Evolutionary conservation across 345 rosid species (phyloP).

Genomic region (Gossypioides kirkii): DNA sequence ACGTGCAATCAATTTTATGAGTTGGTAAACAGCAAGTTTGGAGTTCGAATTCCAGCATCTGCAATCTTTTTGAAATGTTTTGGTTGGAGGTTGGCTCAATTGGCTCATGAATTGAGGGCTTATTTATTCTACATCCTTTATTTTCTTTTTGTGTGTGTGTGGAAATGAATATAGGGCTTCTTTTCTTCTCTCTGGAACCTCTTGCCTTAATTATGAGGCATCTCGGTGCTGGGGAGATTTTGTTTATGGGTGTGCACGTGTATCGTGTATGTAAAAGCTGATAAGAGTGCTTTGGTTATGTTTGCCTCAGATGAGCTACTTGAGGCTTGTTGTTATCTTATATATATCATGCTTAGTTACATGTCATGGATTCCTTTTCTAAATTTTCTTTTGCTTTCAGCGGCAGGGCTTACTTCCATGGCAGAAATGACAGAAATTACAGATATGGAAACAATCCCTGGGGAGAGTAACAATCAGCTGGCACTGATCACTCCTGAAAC

Average conservation of each 20-base stretch:
- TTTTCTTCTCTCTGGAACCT: background rate
- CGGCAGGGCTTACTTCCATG: conserved; percentile 16
- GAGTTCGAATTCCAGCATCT: too few species aligned
- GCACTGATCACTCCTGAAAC: conserved; percentile 28
- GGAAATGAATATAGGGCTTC: background rate
- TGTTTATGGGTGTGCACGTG: too few species aligned
- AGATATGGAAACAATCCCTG: conserved; percentile 13
- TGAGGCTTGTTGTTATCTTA: too few species aligned
- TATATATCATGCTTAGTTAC: too few species aligned
- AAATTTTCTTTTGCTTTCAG: conserved; percentile 7
- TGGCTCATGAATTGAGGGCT: background rate
- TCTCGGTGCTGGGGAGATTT: background rate
- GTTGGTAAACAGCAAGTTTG: too few species aligned
- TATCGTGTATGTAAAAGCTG: background rate
- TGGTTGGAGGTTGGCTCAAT: too few species aligned
- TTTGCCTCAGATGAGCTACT: too few species aligned
- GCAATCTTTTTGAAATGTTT: too few species aligned
- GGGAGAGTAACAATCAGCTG: conserved; percentile 6
- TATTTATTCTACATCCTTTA: background rate
- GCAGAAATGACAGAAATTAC: background rate
- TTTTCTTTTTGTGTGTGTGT: background rate
- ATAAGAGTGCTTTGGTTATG: background rate
- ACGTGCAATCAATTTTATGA: too few species aligned
- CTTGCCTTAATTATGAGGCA: background rate
- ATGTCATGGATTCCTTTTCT: background rate